These are phyloP conservation scores for Chlorociboria aeruginascens DNA, from an alignment of 495 filamentous ascomycete species.

Conservation along the genomic window DNA sequence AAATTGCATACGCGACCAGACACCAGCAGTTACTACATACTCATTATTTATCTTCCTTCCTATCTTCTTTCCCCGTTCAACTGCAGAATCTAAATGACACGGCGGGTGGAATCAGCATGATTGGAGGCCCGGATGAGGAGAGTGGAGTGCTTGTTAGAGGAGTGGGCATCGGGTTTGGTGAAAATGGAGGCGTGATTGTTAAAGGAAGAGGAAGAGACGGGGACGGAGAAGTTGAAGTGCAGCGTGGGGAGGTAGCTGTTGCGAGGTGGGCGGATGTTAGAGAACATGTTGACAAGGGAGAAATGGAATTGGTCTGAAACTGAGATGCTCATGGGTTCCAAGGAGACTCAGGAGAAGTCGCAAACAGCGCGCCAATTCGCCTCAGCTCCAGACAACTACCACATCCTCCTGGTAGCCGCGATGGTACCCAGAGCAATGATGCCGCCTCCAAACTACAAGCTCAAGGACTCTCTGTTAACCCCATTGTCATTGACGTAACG, in stretches of 20 bases:
- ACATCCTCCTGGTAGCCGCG: slow-evolving; percentile 28
- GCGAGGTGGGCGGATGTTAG: slow-evolving; percentile 77
- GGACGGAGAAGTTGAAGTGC: slow-evolving; percentile 46
- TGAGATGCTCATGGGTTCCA: too few species aligned
- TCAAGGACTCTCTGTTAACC: slow-evolving; percentile 15
- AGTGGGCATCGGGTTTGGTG: slow-evolving; percentile 39
- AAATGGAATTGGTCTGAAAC: slow-evolving; percentile 66
- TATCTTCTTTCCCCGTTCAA: slow-evolving; percentile 62
- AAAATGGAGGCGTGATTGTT: slow-evolving; percentile 22
- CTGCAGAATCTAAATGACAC: slow-evolving; percentile 82
- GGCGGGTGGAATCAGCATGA: slow-evolving; percentile 80
- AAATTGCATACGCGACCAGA: slow-evolving; percentile 63
- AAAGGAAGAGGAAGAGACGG: slow-evolving; percentile 43
- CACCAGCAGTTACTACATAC: slow-evolving; percentile 72
- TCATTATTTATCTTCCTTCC: slow-evolving; percentile 74
- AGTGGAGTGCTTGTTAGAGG: slow-evolving; percentile 76
- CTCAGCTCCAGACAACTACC: slow-evolving; percentile 17
- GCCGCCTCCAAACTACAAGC: slow-evolving; percentile 17
- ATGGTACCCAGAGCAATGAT: slow-evolving; percentile 17
- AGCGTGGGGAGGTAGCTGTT: slow-evolving; percentile 76
- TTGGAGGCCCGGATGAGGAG: slow-evolving; percentile 72
- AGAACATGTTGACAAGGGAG: slow-evolving; percentile 54
- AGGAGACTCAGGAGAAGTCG: too few species aligned
- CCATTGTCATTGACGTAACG: slow-evolving; percentile 29
- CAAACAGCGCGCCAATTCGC: slow-evolving; percentile 24